Conservation (phyloP, 2,329 filamentous ascomycete species). For the Nigrospora oryzae region DNA sequence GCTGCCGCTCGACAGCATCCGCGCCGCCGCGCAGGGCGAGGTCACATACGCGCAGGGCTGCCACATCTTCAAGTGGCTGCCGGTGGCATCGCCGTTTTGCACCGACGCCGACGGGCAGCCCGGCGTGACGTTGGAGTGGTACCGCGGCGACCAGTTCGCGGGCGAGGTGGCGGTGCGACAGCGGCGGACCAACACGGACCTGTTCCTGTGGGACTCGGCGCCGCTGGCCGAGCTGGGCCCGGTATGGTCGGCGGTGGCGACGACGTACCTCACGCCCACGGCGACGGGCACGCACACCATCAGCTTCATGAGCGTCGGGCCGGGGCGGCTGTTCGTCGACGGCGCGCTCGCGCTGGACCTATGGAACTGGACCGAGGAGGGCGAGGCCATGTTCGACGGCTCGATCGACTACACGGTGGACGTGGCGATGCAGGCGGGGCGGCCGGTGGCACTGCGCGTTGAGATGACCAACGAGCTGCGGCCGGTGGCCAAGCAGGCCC, state of each 20-base stretch:
- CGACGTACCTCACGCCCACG: slow-evolving; percentile 48
- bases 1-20: slow-evolving; percentile 55
- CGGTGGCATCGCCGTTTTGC: slow-evolving; percentile 52
- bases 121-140: slow-evolving; percentile 59
- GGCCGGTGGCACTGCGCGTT: slow-evolving; percentile 51
- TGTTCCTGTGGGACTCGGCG: slow-evolving; percentile 64
- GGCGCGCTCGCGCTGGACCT: slow-evolving; percentile 53
- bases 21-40: slow-evolving; percentile 41
- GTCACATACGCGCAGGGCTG: slow-evolving; percentile 54
- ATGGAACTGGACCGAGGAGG: slow-evolving; percentile 62
- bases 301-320: slow-evolving; percentile 60
- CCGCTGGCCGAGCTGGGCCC: slow-evolving; percentile 50
- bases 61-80: slow-evolving; percentile 58
- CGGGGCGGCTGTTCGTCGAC: slow-evolving; percentile 52
- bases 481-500: slow-evolving; percentile 50
- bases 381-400: slow-evolving; percentile 64
- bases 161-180: slow-evolving; percentile 49
- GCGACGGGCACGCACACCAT: slow-evolving; percentile 55
- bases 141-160: slow-evolving; percentile 52
- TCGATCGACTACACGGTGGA: slow-evolving; percentile 57
- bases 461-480: slow-evolving; percentile 61
- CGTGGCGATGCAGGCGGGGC: slow-evolving; percentile 48
- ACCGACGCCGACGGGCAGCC: slow-evolving; percentile 45
- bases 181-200: slow-evolving; percentile 53
- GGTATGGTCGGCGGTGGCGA: slow-evolving; percentile 57